phyloP scores from a whole-genome alignment of 768 basidiomycete species.

The Leccinellum albellum region DNA sequence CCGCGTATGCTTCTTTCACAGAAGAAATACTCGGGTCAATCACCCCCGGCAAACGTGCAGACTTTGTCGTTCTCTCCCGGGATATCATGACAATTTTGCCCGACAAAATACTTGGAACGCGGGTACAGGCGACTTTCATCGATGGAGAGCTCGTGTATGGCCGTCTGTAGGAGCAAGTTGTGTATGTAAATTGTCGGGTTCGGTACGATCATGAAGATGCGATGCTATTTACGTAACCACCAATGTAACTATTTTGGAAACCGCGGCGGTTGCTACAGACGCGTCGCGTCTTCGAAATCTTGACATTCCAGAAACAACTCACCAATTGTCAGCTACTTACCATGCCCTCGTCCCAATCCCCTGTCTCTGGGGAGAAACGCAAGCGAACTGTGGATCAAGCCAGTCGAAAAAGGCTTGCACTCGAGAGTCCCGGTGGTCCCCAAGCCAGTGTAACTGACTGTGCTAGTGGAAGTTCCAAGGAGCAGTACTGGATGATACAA shows the following conservation, averaged over 20 bases:
- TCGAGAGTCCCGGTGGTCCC: constrained; percentile 18
- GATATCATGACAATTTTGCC: constrained; percentile 72
- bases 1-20: constrained; percentile 84
- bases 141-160: constrained; percentile 62
- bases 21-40: constrained; percentile 75
- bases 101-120: constrained; percentile 59
- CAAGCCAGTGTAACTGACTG: neutral
- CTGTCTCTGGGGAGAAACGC: constrained; percentile 27
- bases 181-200: neutral
- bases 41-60: constrained; percentile 73
- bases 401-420: constrained; percentile 28
- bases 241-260: constrained; percentile 6
- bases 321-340: neutral
- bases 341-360: constrained; percentile 22
- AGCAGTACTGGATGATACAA: constrained; percentile 73
- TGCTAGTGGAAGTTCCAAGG: constrained; percentile 18
- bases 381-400: constrained; percentile 23
- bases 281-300: constrained; percentile 11
- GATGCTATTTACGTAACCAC: neutral
- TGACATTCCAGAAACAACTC: neutral
- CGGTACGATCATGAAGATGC: too few species aligned
- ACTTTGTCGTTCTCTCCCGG: constrained; percentile 79
- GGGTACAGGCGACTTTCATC: constrained; percentile 71
- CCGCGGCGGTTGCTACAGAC: constrained; percentile 21
- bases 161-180: constrained; percentile 20